A percentile compares a stretch with the other conserved stretches of the same genome.
phyloP scores from a whole-genome alignment of 2,329 filamentous ascomycete species.

The Paecilomyces dactylethromorphus region DNA sequence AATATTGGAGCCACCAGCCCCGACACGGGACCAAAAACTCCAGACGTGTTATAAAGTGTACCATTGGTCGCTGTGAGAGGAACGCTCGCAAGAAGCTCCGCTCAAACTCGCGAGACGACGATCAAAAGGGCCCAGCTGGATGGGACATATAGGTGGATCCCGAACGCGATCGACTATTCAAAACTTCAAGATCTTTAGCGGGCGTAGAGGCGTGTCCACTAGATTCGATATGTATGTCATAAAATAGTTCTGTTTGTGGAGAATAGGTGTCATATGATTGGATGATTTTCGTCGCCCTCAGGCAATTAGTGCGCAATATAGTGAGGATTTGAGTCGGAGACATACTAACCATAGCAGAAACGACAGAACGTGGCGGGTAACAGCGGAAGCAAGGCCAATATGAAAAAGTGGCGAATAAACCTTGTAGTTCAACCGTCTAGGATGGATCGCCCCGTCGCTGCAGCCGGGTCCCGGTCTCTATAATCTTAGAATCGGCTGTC shows the following conservation, averaged over 20 bases:
- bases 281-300: conserved; percentile 2
- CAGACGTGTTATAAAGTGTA: not conserved
- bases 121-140: not conserved
- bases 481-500: not conserved
- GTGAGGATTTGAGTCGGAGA: not conserved
- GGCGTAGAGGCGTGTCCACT: not conserved
- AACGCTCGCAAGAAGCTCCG: not conserved
- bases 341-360: not conserved
- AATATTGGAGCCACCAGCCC: not conserved
- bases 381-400: conserved; percentile 11
- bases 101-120: not conserved
- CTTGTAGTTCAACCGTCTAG: conserved; percentile 13
- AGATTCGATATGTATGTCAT: not conserved
- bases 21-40: not conserved
- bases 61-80: not conserved
- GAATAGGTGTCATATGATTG: conserved; percentile 4
- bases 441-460: conserved; percentile 12
- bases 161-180: not conserved
- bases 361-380: not conserved
- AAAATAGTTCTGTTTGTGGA: not conserved
- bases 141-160: not conserved
- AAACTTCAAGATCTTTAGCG: not conserved
- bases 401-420: conserved; percentile 22
- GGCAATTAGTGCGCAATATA: conserved; percentile 6
- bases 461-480: not conserved